Conservation (phyloP, 768 basidiomycete genomes). For the Termitomyces sp. region DNA sequence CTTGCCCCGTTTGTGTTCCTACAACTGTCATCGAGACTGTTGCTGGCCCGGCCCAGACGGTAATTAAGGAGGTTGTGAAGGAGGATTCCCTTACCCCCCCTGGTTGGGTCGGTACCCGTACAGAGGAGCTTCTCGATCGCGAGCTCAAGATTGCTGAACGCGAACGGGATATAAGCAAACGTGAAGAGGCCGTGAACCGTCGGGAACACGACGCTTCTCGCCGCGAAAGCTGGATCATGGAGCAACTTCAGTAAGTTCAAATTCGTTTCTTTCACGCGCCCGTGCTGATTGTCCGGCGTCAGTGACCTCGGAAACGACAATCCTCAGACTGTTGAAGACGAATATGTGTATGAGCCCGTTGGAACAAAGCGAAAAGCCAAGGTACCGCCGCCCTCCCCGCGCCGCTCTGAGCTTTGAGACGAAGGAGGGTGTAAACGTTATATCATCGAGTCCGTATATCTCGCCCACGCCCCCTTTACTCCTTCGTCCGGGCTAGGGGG, state of each 20-base stretch:
- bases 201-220: constrained; percentile 84
- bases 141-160: constrained; percentile 83
- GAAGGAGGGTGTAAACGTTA: constrained; percentile 68
- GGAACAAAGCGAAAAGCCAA: constrained; percentile 76
- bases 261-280: neutral
- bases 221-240: constrained; percentile 91
- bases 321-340: constrained; percentile 69
- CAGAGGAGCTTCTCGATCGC: constrained; percentile 80
- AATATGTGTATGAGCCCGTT: constrained; percentile 73
- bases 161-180: constrained; percentile 81
- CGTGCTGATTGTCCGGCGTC: constrained; percentile 2
- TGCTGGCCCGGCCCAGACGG: constrained; percentile 59
- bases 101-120: constrained; percentile 74
- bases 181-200: constrained; percentile 82
- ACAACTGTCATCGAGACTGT: constrained; percentile 55
- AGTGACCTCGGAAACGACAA: constrained; percentile 70
- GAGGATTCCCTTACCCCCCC: constrained; percentile 77
- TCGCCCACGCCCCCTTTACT: constrained; percentile 47
- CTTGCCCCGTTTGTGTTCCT: constrained; percentile 59
- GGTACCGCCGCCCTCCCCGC: constrained; percentile 83
- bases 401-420: constrained; percentile 94
- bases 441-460: constrained; percentile 72
- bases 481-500: constrained; percentile 93
- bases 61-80: constrained; percentile 86
- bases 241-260: constrained; percentile 72